Conservation (phyloP, 495 filamentous ascomycete species). For the Aspergillus bertholletiae region DNA sequence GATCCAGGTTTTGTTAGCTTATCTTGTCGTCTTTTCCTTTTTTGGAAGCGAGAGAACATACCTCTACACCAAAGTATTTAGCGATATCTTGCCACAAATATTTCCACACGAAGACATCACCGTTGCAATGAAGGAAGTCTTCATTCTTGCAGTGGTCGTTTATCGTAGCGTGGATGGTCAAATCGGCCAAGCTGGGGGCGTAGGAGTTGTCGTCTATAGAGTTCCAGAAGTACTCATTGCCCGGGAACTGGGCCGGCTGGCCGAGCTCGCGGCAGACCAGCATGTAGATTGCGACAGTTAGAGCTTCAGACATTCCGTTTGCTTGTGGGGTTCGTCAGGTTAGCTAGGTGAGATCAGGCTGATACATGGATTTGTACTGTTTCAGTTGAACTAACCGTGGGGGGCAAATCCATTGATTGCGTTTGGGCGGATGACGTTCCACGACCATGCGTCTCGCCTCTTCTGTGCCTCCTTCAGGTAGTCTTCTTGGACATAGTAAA, state of each 20-base stretch:
- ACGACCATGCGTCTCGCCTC: constrained; percentile 20
- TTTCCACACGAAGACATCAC: constrained; percentile 28
- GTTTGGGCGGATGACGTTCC: constrained; percentile 29
- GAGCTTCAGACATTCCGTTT: constrained; percentile 28
- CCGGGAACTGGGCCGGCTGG: constrained; percentile 13
- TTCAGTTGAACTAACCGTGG: constrained; percentile 16
- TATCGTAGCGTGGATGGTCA: constrained; percentile 17
- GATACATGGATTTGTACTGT: too few species aligned
- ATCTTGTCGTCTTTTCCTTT: background rate
- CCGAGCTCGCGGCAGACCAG: constrained; percentile 24
- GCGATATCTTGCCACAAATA: constrained; percentile 24
- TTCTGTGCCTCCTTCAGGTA: constrained; percentile 17
- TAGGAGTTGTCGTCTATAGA: constrained; percentile 24
- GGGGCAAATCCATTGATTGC: constrained; percentile 25
- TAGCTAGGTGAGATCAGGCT: too few species aligned
- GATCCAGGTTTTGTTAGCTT: background rate
- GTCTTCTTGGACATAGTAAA: constrained; percentile 35
- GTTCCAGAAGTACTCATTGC: constrained; percentile 25
- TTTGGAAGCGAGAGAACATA: background rate
- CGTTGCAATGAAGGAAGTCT: constrained; percentile 27
- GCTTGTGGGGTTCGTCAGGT: constrained; percentile 1
- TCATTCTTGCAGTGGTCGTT: constrained; percentile 20
- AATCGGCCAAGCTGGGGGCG: constrained; percentile 20
- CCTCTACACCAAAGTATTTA: constrained; percentile 20
- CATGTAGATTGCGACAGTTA: constrained; percentile 24